phyloP scores from a whole-genome alignment of 352 stramenopile genomes.

The Hyaloperonospora arabidopsidis region DNA sequence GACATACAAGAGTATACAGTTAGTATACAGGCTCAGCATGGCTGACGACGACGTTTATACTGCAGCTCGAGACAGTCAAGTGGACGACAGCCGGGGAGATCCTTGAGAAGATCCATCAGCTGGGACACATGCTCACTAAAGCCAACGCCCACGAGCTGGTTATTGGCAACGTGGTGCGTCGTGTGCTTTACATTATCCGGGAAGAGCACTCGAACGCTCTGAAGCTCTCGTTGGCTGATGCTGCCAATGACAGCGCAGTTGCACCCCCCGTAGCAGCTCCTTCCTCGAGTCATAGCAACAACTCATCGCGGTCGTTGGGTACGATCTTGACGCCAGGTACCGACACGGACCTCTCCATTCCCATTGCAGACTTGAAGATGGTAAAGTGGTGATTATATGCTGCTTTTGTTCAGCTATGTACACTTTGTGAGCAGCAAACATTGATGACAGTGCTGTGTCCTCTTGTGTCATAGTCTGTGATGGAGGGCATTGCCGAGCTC shows the following conservation, averaged over 20 bases:
- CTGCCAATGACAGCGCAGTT: not conserved
- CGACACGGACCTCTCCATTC: conserved; percentile 75
- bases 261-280: conserved; percentile 15
- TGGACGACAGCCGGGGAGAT: conserved; percentile 77
- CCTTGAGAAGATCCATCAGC: conserved; percentile 73
- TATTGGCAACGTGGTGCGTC: conserved; percentile 85
- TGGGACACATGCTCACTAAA: conserved; percentile 78
- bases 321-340: conserved; percentile 76
- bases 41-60: not conserved
- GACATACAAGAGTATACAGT: not conserved
- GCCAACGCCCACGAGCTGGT: conserved; percentile 74
- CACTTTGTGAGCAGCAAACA: not conserved
- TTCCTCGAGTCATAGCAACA: conserved; percentile 43
- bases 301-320: conserved; percentile 63
- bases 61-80: conserved; percentile 66
- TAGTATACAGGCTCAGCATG: not conserved
- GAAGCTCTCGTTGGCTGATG: conserved; percentile 34
- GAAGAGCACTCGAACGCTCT: conserved; percentile 77
- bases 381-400: conserved; percentile 17
- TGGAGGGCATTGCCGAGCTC: conserved; percentile 92
- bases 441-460: not conserved
- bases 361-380: conserved; percentile 75
- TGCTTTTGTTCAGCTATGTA: not conserved
- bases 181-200: conserved; percentile 85
- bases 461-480: conserved; percentile 52